Percentiles rank a stretch among this genome's conserved stretches.
These are phyloP conservation scores for Phytophthora litchii DNA, from an alignment of 352 stramenopile species.

Conservation along the genomic window DNA sequence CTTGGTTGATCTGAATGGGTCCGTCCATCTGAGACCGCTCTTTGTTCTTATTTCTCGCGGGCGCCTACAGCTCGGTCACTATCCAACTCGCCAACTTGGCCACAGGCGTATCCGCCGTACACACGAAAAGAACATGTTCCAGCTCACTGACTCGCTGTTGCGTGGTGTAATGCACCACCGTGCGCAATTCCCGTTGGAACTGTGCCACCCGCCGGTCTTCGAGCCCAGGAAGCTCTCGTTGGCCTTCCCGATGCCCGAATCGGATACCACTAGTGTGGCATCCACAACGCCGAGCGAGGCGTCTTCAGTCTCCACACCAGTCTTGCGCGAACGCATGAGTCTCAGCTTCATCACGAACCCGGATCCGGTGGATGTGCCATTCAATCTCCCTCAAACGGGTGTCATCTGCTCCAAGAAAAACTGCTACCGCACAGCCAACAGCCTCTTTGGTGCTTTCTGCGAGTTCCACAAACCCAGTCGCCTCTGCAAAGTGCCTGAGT, in stretches of 20 bases:
- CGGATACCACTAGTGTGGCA: constrained; percentile 30
- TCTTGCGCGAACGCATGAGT: constrained; percentile 51
- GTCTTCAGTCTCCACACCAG: constrained; percentile 25
- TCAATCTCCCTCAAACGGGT: constrained; percentile 3
- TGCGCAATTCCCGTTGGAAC: constrained; percentile 31
- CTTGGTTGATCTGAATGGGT: constrained; percentile 23
- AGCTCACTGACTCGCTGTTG: constrained; percentile 32
- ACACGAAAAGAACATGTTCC: constrained; percentile 25
- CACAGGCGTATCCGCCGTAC: constrained; percentile 28
- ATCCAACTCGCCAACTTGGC: constrained; percentile 27
- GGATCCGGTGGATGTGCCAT: constrained; percentile 1
- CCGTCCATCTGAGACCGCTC: constrained; percentile 26
- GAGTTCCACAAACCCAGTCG: constrained; percentile 73
- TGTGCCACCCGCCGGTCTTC: constrained; percentile 33
- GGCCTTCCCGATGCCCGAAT: constrained; percentile 22
- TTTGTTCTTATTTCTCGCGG: constrained; percentile 30
- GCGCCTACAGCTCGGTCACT: constrained; percentile 19
- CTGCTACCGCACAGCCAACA: constrained; percentile 57
- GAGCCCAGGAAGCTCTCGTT: constrained; percentile 22
- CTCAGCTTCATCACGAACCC: constrained; percentile 70
- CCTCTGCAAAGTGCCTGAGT: constrained; percentile 66
- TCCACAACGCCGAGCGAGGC: constrained; percentile 34
- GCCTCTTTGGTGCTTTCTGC: constrained; percentile 59
- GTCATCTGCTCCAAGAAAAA: constrained; percentile 70
- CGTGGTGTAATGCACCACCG: constrained; percentile 30